Percentiles rank a stretch among this genome's conserved stretches.
These are phyloP conservation scores for Pistacia atlantica DNA, from an alignment of 345 rosid genomes.

Conservation along the genomic window DNA sequence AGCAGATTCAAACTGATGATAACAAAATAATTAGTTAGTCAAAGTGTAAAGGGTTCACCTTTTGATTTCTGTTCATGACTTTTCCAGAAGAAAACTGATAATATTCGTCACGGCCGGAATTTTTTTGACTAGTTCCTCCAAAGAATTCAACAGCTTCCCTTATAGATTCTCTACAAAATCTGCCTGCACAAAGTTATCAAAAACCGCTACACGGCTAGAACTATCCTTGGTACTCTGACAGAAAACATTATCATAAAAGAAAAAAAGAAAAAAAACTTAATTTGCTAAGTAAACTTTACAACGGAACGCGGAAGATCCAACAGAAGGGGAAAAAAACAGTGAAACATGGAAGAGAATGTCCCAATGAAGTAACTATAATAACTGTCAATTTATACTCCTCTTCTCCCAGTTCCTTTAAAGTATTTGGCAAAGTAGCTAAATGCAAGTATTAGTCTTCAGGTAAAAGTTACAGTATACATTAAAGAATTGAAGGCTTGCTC, in stretches of 20 bases:
- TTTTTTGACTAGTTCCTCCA: not conserved
- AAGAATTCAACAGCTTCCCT: too few species aligned
- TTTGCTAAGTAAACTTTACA: slow-evolving; percentile 6
- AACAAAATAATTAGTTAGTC: too few species aligned
- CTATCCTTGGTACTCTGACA: not conserved
- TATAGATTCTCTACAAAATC: too few species aligned
- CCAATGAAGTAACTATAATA: slow-evolving; percentile 28
- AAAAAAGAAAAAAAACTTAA: not conserved
- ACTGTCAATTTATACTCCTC: slow-evolving; percentile 38
- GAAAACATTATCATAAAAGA: not conserved
- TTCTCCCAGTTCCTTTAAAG: slow-evolving; percentile 22
- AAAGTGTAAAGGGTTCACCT: too few species aligned
- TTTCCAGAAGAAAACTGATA: too few species aligned
- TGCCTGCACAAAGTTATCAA: not conserved
- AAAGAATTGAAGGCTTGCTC: slow-evolving; percentile 54
- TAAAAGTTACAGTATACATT: slow-evolving; percentile 52
- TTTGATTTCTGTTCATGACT: too few species aligned
- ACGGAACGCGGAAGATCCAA: not conserved
- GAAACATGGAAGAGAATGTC: slow-evolving; percentile 6
- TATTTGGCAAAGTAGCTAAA: slow-evolving; percentile 33
- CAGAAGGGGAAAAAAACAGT: not conserved
- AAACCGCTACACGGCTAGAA: too few species aligned
- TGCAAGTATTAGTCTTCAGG: slow-evolving; percentile 36
- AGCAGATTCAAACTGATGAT: too few species aligned
- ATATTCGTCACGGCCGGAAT: too few species aligned